A percentile compares a stretch with the other conserved stretches of the same genome.
Conservation (phyloP, 116 monocot genomes). For the Phalaenopsis hybrid region DNA sequence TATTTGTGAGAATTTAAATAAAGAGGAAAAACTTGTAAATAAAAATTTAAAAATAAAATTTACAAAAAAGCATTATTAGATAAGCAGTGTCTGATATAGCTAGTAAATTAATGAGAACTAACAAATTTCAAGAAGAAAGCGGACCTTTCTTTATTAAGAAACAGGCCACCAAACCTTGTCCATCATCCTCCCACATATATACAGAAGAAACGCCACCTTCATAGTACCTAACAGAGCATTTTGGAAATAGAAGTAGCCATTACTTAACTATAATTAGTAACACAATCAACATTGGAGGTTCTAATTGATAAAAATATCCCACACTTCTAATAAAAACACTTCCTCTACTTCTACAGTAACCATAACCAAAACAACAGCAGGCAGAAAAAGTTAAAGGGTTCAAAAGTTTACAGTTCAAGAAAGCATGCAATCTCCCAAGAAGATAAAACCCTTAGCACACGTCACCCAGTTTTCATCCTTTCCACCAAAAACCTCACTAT, state of each 20-base stretch:
- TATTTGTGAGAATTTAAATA: neutral
- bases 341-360: too few species aligned
- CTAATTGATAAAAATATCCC: too few species aligned
- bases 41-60: neutral
- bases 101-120: neutral
- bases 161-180: conserved; percentile 58
- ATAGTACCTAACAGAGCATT: conserved; percentile 61
- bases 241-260: neutral
- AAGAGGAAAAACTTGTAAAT: neutral
- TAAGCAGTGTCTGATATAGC: neutral
- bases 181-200: conserved; percentile 88
- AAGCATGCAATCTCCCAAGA: too few species aligned
- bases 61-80: neutral
- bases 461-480: too few species aligned
- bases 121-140: neutral
- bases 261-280: neutral
- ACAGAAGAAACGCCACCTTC: conserved; percentile 97
- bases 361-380: too few species aligned
- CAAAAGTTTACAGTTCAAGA: too few species aligned
- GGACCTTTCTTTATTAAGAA: conserved; percentile 97
- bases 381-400: too few species aligned
- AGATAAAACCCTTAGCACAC: too few species aligned
- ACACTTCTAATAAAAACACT: too few species aligned
- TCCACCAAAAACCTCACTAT: too few species aligned
- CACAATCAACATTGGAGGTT: too few species aligned